Percentiles rank a stretch among this genome's conserved stretches.
Evolutionary conservation across 1,284 basidiomycete species (phyloP).

Genomic region (Wolfiporia cocos): DNA sequence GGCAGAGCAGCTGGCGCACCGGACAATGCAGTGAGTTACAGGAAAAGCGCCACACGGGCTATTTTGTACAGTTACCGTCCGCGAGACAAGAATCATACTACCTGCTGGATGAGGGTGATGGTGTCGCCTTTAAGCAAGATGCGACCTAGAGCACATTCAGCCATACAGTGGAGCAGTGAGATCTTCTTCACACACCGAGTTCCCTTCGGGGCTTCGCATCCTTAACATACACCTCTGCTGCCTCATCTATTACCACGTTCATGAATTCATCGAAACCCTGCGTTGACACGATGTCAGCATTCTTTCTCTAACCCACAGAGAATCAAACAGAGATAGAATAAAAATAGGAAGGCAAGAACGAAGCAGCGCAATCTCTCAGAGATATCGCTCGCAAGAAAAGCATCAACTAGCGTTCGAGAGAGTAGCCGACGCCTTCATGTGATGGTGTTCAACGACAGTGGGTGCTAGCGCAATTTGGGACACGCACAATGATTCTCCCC

Average conservation of each 20-base stretch:
- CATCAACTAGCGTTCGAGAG: too few species aligned
- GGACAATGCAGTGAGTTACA: conserved; percentile 4
- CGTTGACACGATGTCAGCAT: conserved; percentile 15
- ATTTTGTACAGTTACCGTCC: conserved; percentile 13
- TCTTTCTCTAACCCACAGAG: not conserved
- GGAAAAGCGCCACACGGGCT: conserved; percentile 7
- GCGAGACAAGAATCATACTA: conserved; percentile 25
- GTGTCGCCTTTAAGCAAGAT: conserved; percentile 95
- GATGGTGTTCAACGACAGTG: conserved; percentile 25
- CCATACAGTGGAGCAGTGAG: too few species aligned
- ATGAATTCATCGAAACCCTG: conserved; percentile 99
- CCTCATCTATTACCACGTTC: conserved; percentile 97
- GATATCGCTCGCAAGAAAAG: too few species aligned
- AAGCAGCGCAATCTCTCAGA: too few species aligned
- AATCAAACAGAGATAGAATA: too few species aligned
- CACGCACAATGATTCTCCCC: conserved; percentile 90
- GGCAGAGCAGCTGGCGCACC: too few species aligned
- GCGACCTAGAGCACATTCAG: conserved; percentile 53
- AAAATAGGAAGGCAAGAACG: not conserved
- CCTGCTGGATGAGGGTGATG: conserved; percentile 89
- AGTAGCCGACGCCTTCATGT: conserved; percentile 20
- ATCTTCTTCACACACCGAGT: conserved; percentile 54
- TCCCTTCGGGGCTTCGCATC: conserved; percentile 80
- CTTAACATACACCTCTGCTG: conserved; percentile 89
- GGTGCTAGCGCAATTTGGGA: conserved; percentile 14